These are phyloP conservation scores for Platanthera guangdongensis DNA, from an alignment of 106 monocot species.

Conservation along the genomic window DNA sequence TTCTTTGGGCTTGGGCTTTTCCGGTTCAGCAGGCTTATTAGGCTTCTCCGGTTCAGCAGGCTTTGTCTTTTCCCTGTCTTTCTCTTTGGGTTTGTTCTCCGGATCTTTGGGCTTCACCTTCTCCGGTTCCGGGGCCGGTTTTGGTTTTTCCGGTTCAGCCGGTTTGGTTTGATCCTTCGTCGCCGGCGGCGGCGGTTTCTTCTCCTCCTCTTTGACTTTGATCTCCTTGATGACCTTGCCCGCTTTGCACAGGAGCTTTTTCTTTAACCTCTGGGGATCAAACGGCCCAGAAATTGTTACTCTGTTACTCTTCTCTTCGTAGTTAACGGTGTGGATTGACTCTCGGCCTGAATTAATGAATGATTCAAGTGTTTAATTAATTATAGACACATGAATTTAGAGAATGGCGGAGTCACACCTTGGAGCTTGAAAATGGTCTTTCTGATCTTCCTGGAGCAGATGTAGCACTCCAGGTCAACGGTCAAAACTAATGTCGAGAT, in stretches of 20 bases:
- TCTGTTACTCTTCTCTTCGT: conserved; percentile 49
- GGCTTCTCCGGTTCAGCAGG: neutral
- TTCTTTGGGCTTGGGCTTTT: too few species aligned
- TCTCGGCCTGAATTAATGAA: conserved; percentile 19
- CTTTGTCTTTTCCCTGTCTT: neutral
- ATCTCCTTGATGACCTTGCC: conserved; percentile 44
- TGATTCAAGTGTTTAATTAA: neutral
- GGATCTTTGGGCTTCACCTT: too few species aligned
- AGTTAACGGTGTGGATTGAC: conserved; percentile 26
- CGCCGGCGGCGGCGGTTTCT: too few species aligned
- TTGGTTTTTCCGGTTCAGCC: neutral
- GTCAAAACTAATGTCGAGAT: conserved; percentile 24
- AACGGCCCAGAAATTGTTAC: conserved; percentile 54
- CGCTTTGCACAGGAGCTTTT: conserved; percentile 46
- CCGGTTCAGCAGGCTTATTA: too few species aligned
- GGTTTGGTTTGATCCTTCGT: neutral
- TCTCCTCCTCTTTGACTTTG: conserved; percentile 23
- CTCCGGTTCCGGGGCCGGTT: too few species aligned
- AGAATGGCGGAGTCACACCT: neutral
- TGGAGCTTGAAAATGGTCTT: conserved; percentile 21
- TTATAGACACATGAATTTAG: neutral
- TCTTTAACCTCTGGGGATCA: conserved; percentile 27
- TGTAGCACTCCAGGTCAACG: conserved; percentile 24
- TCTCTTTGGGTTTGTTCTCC: too few species aligned
- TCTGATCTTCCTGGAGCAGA: conserved; percentile 29